These are phyloP conservation scores for Corinectria fuckeliana DNA, from an alignment of 2,329 filamentous ascomycete genomes.

Conservation along the genomic window DNA sequence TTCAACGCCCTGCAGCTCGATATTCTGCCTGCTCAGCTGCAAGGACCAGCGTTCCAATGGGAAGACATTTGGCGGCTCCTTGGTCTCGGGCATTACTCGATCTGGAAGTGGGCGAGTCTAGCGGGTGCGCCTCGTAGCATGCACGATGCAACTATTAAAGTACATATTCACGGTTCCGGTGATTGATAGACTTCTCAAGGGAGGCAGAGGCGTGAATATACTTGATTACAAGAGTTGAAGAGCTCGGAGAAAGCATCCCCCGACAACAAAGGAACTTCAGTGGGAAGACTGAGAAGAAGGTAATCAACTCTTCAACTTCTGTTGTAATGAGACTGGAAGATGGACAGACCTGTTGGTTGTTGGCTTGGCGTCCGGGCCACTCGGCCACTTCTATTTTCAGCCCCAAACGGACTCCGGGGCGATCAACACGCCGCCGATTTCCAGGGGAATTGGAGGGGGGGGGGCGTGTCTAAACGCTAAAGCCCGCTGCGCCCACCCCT, in stretches of 20 bases:
- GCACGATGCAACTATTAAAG: not conserved
- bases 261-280: no score
- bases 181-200: no score
- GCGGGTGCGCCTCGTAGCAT: not conserved
- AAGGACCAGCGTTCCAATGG: no score
- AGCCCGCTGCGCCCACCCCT: not conserved
- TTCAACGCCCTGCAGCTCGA: not conserved
- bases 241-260: no score
- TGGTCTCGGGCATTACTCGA: slow-evolving; percentile 11
- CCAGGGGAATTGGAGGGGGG: not conserved
- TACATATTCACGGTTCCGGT: not conserved
- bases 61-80: not conserved
- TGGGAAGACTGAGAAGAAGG: not conserved
- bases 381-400: slow-evolving; percentile 3
- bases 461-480: not conserved
- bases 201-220: no score
- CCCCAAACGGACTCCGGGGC: not conserved
- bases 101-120: not conserved
- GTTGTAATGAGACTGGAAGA: not conserved
- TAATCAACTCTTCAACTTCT: not conserved
- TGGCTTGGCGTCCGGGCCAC: not conserved
- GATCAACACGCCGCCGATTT: not conserved
- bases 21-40: not conserved
- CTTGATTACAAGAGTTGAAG: no score
- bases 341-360: no score